Conservation (phyloP, 148 eudicot species). For the Chenopodium quinoa region DNA sequence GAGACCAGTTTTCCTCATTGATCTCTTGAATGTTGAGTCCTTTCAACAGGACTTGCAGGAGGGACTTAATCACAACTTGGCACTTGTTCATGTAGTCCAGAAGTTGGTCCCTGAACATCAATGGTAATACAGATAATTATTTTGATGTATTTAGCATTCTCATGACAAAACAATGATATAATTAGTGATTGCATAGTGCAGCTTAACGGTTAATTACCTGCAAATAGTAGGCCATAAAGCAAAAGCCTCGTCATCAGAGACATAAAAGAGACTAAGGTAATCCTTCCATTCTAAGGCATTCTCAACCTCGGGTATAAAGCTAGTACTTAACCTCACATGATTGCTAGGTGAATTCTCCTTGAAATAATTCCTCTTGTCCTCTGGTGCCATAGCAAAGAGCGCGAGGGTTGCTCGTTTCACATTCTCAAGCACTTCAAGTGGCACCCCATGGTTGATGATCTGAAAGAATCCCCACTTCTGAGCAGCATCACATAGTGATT, state of each 20-base stretch:
- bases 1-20: conserved; percentile 29
- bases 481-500: conserved; percentile 48
- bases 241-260: conserved; percentile 47
- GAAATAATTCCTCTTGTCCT: conserved; percentile 45
- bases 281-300: conserved; percentile 62
- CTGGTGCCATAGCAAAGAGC: conserved; percentile 38
- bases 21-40: conserved; percentile 33
- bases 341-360: conserved; percentile 43
- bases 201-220: conserved; percentile 25
- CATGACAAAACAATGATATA: not conserved
- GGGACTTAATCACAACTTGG: conserved; percentile 34
- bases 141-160: not conserved
- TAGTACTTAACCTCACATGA: conserved; percentile 49
- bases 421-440: conserved; percentile 33
- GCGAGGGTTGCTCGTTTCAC: conserved; percentile 38
- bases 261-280: conserved; percentile 58
- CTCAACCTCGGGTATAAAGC: conserved; percentile 51
- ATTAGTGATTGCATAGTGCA: not conserved
- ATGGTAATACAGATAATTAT: not conserved
- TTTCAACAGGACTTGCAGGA: conserved; percentile 32
- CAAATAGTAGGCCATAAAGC: conserved; percentile 48
- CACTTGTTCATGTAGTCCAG: conserved; percentile 41
- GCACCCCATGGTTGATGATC: conserved; percentile 51
- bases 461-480: conserved; percentile 58
- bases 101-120: conserved; percentile 42